Base-by-base conservation (phyloP, 352 stramenopile species). In the Elongisporangium undulatum region DNA sequence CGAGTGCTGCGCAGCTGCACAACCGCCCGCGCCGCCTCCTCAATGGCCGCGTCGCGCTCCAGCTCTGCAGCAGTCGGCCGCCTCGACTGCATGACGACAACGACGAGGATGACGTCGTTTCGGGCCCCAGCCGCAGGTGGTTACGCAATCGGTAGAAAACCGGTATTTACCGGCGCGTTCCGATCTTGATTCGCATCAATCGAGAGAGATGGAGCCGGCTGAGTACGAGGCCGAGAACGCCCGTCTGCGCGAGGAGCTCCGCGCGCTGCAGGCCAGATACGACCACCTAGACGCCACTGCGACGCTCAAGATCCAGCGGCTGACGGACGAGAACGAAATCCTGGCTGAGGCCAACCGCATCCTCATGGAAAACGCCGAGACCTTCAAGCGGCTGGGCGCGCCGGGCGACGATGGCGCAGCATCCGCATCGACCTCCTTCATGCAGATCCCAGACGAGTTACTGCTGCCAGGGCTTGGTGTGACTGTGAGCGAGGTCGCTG, bases 281-380 rank as follows among this genome's bases (percentile, higher is more conserved):
- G 73, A 83, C 15, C 63, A 51, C 17, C 67, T 91, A 20, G 53
- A 73, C 4, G 64, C 50, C 1, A 58, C 66, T 3, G 76, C 61
- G 9, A 66, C 57, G 17, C 55, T 71, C 60, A 53, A 75, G 38
- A 92, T 92, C 49, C 72, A 85, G 45, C 34, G 64, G 20, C 58
- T 94, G 23, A 81, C 75, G 10, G 80, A 94, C 51, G 85, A 94
- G 63, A 89, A 85, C 54, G 85, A 94, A 55, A 41, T 85, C 19
- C 68, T 94, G 12, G 78, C 79, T 10, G 85, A 95, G 49, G 77
- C 79, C 21, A 95, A 94, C 69, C 71, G 73, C 49, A 45, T 87
- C 12, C 56, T 95, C 22, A 67, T 82, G 48, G 74, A 92, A 53
- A 82, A 87, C 51, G 72, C 75, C 39, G 62, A 59, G 7, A 56